Percentiles rank a stretch among this genome's conserved stretches.
Evolutionary conservation across 2,329 filamentous ascomycete species (phyloP).

Genomic region (Colletotrichum sp.): DNA sequence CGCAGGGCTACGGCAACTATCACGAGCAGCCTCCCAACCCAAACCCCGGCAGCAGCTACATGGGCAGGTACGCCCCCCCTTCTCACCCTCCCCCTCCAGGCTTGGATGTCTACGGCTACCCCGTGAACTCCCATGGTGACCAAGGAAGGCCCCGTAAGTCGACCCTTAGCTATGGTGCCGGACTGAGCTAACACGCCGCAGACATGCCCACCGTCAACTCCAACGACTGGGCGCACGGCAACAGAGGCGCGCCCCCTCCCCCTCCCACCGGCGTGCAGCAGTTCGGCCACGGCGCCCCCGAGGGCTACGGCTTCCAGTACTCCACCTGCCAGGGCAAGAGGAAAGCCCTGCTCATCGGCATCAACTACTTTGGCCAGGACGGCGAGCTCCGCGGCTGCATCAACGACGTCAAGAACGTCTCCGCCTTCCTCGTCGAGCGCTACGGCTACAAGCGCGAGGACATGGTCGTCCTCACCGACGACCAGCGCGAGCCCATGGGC

Average conservation of each 20-base stretch:
- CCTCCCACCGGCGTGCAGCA: conserved; percentile 57
- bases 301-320: conserved; percentile 76
- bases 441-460: conserved; percentile 79
- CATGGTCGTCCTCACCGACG: conserved; percentile 81
- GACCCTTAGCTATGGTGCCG: background rate
- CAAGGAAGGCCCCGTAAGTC: conserved; percentile 15
- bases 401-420: conserved; percentile 82
- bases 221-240: conserved; percentile 33
- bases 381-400: conserved; percentile 79
- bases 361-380: conserved; percentile 79
- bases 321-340: conserved; percentile 75
- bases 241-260: conserved; percentile 38
- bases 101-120: conserved; percentile 54
- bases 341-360: conserved; percentile 78
- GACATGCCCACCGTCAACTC: conserved; percentile 24
- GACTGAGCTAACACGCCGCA: background rate
- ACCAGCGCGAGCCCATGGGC: conserved; percentile 72
- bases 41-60: conserved; percentile 24
- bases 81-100: conserved; percentile 45
- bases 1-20: conserved; percentile 30
- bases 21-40: conserved; percentile 26
- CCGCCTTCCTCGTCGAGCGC: conserved; percentile 69
- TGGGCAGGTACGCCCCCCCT: conserved; percentile 31
- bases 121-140: conserved; percentile 29
- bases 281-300: conserved; percentile 72